phyloP scores from a whole-genome alignment of 2,329 filamentous ascomycete genomes.

The Talaromyces sp. region DNA sequence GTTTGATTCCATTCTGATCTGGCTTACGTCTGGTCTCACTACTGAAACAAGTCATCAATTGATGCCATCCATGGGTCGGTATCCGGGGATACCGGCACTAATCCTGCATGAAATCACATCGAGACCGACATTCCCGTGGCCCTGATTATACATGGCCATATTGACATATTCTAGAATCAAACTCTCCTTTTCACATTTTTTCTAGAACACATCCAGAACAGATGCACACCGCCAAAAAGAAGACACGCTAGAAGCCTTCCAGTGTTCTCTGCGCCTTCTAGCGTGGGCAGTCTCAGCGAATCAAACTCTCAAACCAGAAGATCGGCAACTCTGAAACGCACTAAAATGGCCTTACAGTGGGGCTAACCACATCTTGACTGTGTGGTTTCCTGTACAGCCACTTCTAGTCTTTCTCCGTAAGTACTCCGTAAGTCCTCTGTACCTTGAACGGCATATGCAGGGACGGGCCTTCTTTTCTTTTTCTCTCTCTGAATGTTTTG shows the following conservation, averaged over 20 bases:
- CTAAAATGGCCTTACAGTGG: neutral
- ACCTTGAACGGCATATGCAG: neutral
- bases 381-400: neutral
- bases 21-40: no score
- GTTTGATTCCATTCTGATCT: neutral
- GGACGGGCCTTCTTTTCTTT: neutral
- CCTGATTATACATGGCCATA: neutral
- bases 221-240: neutral
- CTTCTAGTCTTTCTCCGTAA: neutral
- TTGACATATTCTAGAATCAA: neutral
- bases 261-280: constrained; percentile 7
- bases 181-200: neutral
- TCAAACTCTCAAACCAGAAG: neutral
- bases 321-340: constrained; percentile 11
- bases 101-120: neutral
- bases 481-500: neutral
- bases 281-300: neutral
- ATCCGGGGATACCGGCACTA: neutral
- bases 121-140: neutral
- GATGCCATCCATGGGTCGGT: neutral
- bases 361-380: no score
- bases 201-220: neutral
- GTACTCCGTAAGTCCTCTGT: neutral
- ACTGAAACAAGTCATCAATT: neutral
- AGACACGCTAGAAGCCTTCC: neutral